These are phyloP conservation scores for Arthrocladium fulminans DNA, from an alignment of 2,329 filamentous ascomycete species.

Conservation along the genomic window DNA sequence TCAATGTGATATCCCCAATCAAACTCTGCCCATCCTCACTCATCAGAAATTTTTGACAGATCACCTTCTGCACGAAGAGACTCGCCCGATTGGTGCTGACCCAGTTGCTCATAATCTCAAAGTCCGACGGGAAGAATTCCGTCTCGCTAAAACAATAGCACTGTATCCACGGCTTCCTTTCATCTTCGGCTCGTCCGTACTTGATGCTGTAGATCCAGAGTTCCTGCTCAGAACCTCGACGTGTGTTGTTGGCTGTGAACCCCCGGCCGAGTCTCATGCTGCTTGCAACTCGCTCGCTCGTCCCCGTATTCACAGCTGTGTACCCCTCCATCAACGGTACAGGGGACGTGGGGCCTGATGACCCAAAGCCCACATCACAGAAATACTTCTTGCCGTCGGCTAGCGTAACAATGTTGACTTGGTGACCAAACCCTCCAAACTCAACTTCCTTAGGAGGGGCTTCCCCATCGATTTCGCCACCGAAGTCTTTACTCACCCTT, in stretches of 20 bases:
- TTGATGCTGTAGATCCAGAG: conserved; percentile 58
- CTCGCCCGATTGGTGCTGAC: conserved; percentile 43
- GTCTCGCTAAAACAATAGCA: conserved; percentile 58
- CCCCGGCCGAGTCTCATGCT: conserved; percentile 9
- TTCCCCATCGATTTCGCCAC: conserved; percentile 30
- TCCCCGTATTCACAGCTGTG: background rate
- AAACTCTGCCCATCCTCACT: conserved; percentile 39
- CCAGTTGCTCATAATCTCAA: conserved; percentile 50
- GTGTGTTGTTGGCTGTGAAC: conserved; percentile 13
- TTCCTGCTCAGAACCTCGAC: conserved; percentile 30
- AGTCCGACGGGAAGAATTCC: conserved; percentile 56
- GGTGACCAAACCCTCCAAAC: conserved; percentile 45
- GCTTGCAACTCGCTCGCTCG: background rate
- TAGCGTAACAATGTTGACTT: conserved; percentile 54
- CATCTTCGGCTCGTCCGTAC: conserved; percentile 26
- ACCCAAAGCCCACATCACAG: conserved; percentile 21
- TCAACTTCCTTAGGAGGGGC: conserved; percentile 30
- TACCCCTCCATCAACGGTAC: conserved; percentile 18
- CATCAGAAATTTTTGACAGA: conserved; percentile 49
- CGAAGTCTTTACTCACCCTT: conserved; percentile 31
- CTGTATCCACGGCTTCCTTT: conserved; percentile 46
- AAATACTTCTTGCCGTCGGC: conserved; percentile 34
- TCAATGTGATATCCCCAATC: conserved; percentile 46
- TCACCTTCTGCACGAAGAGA: conserved; percentile 47
- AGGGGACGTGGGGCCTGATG: conserved; percentile 23